Evolutionary conservation across 1,284 basidiomycete genomes (phyloP).

Genomic region (Apiotrichum porosum): DNA sequence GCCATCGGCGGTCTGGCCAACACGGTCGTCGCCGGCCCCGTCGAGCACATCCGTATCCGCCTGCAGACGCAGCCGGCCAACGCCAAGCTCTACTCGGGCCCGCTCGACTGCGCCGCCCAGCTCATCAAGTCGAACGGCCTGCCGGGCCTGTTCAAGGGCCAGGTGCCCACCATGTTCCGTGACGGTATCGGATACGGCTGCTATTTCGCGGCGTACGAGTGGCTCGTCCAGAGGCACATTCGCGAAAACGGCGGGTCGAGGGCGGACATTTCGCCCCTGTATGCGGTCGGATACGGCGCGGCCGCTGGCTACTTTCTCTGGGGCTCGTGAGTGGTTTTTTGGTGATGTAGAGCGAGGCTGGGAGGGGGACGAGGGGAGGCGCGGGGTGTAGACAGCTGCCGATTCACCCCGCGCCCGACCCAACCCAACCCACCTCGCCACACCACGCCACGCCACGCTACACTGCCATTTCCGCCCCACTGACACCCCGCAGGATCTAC

Average conservation of each 20-base stretch:
- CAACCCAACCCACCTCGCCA: too few species aligned
- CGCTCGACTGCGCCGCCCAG: conserved; percentile 77
- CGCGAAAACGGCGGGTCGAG: conserved; percentile 62
- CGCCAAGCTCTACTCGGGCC: conserved; percentile 66
- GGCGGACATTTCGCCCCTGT: conserved; percentile 69
- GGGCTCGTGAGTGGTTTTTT: conserved; percentile 33
- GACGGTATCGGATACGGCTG: conserved; percentile 77
- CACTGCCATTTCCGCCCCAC: too few species aligned
- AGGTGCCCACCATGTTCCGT: conserved; percentile 80
- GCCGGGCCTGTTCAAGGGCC: conserved; percentile 83
- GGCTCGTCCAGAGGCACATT: conserved; percentile 80
- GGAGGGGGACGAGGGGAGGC: too few species aligned
- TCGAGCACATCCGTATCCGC: conserved; percentile 96
- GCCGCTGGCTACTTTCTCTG: conserved; percentile 57
- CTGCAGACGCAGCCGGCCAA: conserved; percentile 81
- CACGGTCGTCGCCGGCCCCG: conserved; percentile 86
- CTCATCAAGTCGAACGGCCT: conserved; percentile 67
- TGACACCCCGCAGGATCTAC: conserved; percentile 60
- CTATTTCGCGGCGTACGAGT: conserved; percentile 93
- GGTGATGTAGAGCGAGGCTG: too few species aligned
- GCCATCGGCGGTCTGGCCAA: conserved; percentile 84
- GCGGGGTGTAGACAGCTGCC: too few species aligned
- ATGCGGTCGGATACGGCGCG: conserved; percentile 78
- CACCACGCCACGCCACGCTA: too few species aligned
- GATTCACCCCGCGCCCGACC: too few species aligned